phyloP scores from a whole-genome alignment of 306 rosid genomes.

The Malus asiatica region DNA sequence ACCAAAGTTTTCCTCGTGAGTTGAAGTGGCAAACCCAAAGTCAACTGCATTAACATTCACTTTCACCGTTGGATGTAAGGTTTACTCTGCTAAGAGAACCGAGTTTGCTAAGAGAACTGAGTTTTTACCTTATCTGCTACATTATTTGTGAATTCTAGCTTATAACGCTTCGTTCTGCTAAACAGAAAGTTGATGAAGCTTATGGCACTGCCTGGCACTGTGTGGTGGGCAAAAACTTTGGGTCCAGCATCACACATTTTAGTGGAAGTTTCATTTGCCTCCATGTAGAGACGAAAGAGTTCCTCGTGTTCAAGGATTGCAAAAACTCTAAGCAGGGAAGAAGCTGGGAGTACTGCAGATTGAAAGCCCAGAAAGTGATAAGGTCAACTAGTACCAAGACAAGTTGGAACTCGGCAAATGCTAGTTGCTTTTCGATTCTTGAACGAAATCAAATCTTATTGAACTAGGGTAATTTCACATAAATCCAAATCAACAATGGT shows the following conservation, averaged over 20 bases:
- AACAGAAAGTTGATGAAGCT: conserved; percentile 53
- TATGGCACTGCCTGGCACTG: conserved; percentile 68
- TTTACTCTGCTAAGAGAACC: background rate
- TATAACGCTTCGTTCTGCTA: background rate
- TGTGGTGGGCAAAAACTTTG: conserved; percentile 65
- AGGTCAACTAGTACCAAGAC: background rate
- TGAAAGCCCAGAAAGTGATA: conserved; percentile 8
- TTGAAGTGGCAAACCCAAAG: background rate
- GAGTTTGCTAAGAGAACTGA: background rate
- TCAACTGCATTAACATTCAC: background rate
- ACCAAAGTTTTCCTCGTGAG: background rate
- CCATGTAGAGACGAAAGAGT: conserved; percentile 57
- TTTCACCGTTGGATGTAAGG: background rate
- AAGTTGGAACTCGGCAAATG: background rate
- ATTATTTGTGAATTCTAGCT: background rate
- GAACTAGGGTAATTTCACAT: background rate
- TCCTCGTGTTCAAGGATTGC: conserved; percentile 67
- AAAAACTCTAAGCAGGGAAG: conserved; percentile 43
- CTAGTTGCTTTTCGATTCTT: background rate
- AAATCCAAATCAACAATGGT: background rate
- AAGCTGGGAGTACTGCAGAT: conserved; percentile 39
- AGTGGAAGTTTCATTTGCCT: conserved; percentile 58
- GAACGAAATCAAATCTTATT: background rate
- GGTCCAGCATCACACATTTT: conserved; percentile 59
- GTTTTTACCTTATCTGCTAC: background rate